Evolutionary conservation across 805 yeast species (phyloP).

Genomic region (Dipodascus albidus): DNA sequence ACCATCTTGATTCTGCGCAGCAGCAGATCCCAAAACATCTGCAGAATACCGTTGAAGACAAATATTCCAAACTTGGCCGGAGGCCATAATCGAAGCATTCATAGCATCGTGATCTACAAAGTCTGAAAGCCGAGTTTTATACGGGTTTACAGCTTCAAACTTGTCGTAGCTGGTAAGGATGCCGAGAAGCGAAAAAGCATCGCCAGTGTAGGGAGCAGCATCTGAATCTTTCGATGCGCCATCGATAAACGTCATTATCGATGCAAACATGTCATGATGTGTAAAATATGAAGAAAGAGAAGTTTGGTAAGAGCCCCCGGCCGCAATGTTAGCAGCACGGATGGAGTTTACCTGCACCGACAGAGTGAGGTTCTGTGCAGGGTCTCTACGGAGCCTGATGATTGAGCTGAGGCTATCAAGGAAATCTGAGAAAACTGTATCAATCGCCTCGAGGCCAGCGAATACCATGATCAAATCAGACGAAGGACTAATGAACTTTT

Average conservation of each 20-base stretch:
- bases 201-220: slow-evolving; percentile 17
- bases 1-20: neutral
- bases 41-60: slow-evolving; percentile 10
- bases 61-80: slow-evolving; percentile 18
- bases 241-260: slow-evolving; percentile 24
- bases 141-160: slow-evolving; percentile 27
- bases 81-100: slow-evolving; percentile 20
- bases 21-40: neutral
- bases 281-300: slow-evolving; percentile 23
- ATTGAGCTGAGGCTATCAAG: slow-evolving; percentile 19
- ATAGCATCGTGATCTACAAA: slow-evolving; percentile 28
- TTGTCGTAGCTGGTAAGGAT: slow-evolving; percentile 27
- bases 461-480: slow-evolving; percentile 23
- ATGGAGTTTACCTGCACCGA: slow-evolving; percentile 19
- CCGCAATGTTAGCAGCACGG: slow-evolving; percentile 20
- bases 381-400: slow-evolving; percentile 8
- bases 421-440: slow-evolving; percentile 20
- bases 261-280: slow-evolving; percentile 27
- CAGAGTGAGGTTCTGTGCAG: slow-evolving; percentile 9
- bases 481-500: slow-evolving; percentile 19
- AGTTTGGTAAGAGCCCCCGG: slow-evolving; percentile 24
- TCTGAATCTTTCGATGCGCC: slow-evolving; percentile 12
- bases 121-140: slow-evolving; percentile 27
- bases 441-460: slow-evolving; percentile 27
- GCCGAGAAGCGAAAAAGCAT: slow-evolving; percentile 28